Evolutionary conservation across 73 alveolate genomes (phyloP).

Genomic region (Strombidium stylifer): DNA sequence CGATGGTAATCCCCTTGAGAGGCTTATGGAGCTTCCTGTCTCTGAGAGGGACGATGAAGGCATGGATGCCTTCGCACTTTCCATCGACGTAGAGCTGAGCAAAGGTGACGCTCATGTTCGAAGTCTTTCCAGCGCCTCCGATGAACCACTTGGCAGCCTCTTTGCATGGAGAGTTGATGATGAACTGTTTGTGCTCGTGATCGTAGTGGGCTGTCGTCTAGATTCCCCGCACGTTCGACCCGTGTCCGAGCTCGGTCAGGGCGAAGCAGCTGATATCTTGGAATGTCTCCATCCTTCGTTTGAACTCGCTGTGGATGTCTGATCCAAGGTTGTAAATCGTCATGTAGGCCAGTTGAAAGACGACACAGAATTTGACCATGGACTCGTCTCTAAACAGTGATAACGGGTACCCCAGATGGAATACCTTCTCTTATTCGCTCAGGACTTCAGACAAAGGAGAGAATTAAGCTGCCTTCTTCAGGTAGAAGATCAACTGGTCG

Average conservation of each 20-base stretch:
- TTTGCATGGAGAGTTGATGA: slow-evolving; percentile 46
- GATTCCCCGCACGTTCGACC: slow-evolving; percentile 57
- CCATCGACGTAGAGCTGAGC: slow-evolving; percentile 54
- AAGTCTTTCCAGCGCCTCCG: slow-evolving; percentile 53
- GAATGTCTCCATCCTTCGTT: slow-evolving; percentile 2
- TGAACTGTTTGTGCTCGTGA: slow-evolving; percentile 18
- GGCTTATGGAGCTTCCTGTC: slow-evolving; percentile 51
- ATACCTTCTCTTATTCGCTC: too few relatives aligned
- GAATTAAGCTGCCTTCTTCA: too few relatives aligned
- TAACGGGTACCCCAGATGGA: too few relatives aligned
- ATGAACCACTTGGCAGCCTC: slow-evolving; percentile 51
- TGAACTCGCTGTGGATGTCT: slow-evolving; percentile 16
- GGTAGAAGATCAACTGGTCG: too few relatives aligned
- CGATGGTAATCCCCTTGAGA: slow-evolving; percentile 19
- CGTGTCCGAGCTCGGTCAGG: slow-evolving; percentile 63
- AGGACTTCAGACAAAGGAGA: too few relatives aligned
- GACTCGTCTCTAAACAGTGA: too few relatives aligned
- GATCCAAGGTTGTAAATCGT: slow-evolving; percentile 32
- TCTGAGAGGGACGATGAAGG: slow-evolving; percentile 75
- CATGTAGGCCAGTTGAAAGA: slow-evolving; percentile 8
- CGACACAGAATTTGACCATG: slow-evolving; percentile 23
- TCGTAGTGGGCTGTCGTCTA: slow-evolving; percentile 51
- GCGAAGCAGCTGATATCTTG: slow-evolving; percentile 60
- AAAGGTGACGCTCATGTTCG: slow-evolving; percentile 40
- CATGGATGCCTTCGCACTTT: slow-evolving; percentile 78